Percentiles rank a stretch among this genome's conserved stretches.
These are phyloP conservation scores for Gossypium rotundifolium DNA, from an alignment of 345 rosid species.

Conservation along the genomic window DNA sequence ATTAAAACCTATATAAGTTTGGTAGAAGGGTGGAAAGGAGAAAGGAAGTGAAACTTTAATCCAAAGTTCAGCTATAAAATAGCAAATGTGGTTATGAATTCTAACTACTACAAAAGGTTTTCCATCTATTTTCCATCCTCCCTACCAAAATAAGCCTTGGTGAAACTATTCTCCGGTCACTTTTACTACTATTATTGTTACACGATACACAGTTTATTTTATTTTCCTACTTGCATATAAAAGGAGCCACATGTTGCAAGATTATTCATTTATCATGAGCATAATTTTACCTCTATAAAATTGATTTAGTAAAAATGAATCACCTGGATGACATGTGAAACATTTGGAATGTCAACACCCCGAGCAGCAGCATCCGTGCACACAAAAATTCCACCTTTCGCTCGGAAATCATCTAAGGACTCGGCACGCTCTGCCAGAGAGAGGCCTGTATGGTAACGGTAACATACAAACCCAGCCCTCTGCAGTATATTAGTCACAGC, in stretches of 20 bases:
- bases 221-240: neutral
- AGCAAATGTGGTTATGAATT: neutral
- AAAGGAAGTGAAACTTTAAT: neutral
- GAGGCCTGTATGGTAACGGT: slow-evolving; percentile 72
- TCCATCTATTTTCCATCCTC: neutral
- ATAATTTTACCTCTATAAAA: neutral
- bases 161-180: neutral
- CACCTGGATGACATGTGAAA: slow-evolving; percentile 93
- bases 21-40: neutral
- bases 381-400: slow-evolving; percentile 78
- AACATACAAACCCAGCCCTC: slow-evolving; percentile 70
- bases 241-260: neutral
- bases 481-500: slow-evolving; percentile 72
- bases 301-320: slow-evolving; percentile 9
- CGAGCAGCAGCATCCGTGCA: slow-evolving; percentile 99
- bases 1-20: neutral
- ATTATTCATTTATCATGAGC: neutral
- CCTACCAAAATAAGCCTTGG: neutral
- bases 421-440: slow-evolving; percentile 76
- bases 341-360: slow-evolving; percentile 90
- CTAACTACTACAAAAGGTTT: neutral
- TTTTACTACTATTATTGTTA: neutral
- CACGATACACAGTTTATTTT: neutral
- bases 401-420: slow-evolving; percentile 56
- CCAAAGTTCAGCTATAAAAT: neutral